Evolutionary conservation across 805 yeast genomes (phyloP).

Genomic region (Teunomyces cretensis): DNA sequence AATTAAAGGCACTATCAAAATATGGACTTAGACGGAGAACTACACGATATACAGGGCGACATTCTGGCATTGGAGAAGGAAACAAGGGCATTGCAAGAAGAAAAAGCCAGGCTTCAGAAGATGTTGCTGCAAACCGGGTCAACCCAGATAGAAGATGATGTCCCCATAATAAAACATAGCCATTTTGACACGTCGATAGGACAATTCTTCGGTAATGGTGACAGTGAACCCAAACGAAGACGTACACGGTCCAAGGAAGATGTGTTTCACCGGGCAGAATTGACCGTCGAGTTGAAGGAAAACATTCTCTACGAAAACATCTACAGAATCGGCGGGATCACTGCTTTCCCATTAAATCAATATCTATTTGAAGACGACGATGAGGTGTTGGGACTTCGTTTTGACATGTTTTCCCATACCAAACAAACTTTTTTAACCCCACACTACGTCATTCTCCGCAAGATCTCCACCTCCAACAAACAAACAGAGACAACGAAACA

Average conservation of each 20-base stretch:
- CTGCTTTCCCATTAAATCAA: constrained; percentile 51
- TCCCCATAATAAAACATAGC: constrained; percentile 23
- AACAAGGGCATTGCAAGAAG: constrained; percentile 11
- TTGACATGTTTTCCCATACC: constrained; percentile 38
- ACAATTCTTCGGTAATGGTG: constrained; percentile 15
- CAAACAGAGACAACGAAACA: constrained; percentile 7
- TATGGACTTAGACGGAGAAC: constrained; percentile 10
- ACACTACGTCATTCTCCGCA: constrained; percentile 48
- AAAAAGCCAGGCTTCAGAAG: neutral
- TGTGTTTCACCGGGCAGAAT: constrained; percentile 1
- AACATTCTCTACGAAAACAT: constrained; percentile 47
- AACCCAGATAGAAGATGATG: constrained; percentile 5
- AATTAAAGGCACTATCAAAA: neutral
- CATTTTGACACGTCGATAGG: constrained; percentile 32
- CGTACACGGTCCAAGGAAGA: neutral
- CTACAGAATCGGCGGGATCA: constrained; percentile 48
- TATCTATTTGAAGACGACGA: constrained; percentile 25
- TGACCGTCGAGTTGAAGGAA: constrained; percentile 18
- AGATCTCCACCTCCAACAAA: neutral
- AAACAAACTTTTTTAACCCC: constrained; percentile 33
- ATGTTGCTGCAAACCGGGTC: neutral
- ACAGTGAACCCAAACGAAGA: neutral
- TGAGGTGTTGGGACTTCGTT: constrained; percentile 47
- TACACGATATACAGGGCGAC: constrained; percentile 18
- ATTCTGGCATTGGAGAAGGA: constrained; percentile 19